These are phyloP conservation scores for Mortierella alpina DNA, from an alignment of 192 early-diverging fungal genomes.

Conservation along the genomic window DNA sequence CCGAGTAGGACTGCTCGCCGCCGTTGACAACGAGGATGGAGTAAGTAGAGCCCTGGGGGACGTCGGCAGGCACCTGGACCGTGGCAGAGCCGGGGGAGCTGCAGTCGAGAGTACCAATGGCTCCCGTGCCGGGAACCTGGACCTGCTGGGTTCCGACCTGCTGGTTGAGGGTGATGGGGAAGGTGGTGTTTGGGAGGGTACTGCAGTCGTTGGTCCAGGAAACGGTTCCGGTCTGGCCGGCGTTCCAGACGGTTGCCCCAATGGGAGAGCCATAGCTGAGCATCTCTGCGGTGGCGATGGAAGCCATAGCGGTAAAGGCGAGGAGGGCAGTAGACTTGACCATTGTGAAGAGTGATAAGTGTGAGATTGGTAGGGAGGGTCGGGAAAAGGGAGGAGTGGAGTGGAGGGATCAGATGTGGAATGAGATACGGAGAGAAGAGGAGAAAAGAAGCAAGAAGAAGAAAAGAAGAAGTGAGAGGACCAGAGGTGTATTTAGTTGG, in stretches of 20 bases:
- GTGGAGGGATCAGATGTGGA: slow-evolving; percentile 26
- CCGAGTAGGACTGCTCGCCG: slow-evolving; percentile 34
- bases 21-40: slow-evolving; percentile 32
- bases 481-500: background rate
- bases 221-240: slow-evolving; percentile 9
- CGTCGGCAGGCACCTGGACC: slow-evolving; percentile 15
- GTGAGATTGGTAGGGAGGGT: background rate
- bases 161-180: slow-evolving; percentile 21
- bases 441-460: slow-evolving; percentile 7
- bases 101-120: slow-evolving; percentile 37
- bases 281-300: slow-evolving; percentile 6
- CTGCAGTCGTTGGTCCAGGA: slow-evolving; percentile 28
- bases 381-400: background rate
- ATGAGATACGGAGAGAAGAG: slow-evolving; percentile 26
- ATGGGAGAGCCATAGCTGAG: slow-evolving; percentile 20
- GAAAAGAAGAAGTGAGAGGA: background rate
- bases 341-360: background rate
- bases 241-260: slow-evolving; percentile 14
- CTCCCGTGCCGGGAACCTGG: slow-evolving; percentile 1
- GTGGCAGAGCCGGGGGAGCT: background rate
- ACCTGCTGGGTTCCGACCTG: slow-evolving; percentile 1
- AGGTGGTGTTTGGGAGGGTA: slow-evolving; percentile 8
- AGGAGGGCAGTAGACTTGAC: slow-evolving; percentile 13
- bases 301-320: slow-evolving; percentile 26
- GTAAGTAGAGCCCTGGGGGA: slow-evolving; percentile 24